Evolutionary conservation across 352 stramenopile genomes (phyloP).

Genomic region (Globisporangium rhizosaccharum): DNA sequence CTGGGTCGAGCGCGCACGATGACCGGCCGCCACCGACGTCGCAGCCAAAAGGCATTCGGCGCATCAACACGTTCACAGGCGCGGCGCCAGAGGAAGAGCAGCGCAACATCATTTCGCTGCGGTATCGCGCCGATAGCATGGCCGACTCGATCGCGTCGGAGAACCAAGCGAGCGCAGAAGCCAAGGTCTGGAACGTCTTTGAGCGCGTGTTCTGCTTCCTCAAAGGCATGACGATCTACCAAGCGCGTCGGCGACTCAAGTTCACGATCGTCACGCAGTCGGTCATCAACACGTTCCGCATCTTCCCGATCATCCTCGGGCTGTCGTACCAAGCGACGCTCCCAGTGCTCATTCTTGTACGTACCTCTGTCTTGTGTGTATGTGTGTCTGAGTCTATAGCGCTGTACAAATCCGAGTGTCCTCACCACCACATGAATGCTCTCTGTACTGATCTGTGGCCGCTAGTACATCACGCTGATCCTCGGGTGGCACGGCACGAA

Average conservation of each 20-base stretch:
- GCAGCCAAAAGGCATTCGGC: constrained; percentile 37
- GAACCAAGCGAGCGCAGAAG: constrained; percentile 44
- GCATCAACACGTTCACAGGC: constrained; percentile 67
- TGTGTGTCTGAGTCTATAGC: background rate
- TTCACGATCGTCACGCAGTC: constrained; percentile 86
- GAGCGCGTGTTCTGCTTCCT: constrained; percentile 86
- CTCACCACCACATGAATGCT: background rate
- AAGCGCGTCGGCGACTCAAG: constrained; percentile 70
- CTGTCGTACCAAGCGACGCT: constrained; percentile 80
- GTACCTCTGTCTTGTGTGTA: constrained; percentile 14
- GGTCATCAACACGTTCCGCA: constrained; percentile 75
- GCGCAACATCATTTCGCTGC: constrained; percentile 83
- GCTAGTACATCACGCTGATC: constrained; percentile 76
- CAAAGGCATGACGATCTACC: constrained; percentile 87
- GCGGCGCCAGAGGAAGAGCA: constrained; percentile 63
- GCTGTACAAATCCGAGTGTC: background rate
- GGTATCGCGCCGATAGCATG: constrained; percentile 82
- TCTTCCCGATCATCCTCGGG: constrained; percentile 82
- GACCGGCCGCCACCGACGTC: constrained; percentile 12
- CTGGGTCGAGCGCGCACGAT: constrained; percentile 6
- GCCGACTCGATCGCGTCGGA: constrained; percentile 74
- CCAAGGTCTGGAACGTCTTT: constrained; percentile 75
- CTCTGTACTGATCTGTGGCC: background rate
- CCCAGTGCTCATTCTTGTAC: constrained; percentile 74
- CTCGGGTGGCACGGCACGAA: constrained; percentile 87